Percentiles rank a stretch among this genome's conserved stretches.
Conservation (phyloP, 805 yeast genomes). For the Cyberlindnera japonica region DNA sequence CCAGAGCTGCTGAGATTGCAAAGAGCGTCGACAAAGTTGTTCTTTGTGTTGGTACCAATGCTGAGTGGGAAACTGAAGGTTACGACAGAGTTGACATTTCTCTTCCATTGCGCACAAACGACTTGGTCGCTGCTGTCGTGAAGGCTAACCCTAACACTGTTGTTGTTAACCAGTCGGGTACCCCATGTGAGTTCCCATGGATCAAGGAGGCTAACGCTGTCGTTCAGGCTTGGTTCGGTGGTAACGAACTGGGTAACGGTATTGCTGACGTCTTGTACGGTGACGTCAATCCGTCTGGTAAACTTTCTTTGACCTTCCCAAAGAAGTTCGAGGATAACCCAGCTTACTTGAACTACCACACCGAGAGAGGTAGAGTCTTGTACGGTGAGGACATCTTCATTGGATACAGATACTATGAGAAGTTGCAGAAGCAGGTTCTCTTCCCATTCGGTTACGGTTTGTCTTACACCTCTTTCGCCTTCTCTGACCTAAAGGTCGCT, state of each 20-base stretch:
- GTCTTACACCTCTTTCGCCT: constrained; percentile 51
- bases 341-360: constrained; percentile 46
- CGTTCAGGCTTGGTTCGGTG: constrained; percentile 58
- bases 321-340: constrained; percentile 50
- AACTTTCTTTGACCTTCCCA: constrained; percentile 55
- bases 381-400: constrained; percentile 67
- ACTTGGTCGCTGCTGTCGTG: constrained; percentile 43
- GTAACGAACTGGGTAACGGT: constrained; percentile 55
- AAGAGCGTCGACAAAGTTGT: constrained; percentile 49
- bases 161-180: constrained; percentile 57
- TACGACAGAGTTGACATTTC: constrained; percentile 50
- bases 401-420: constrained; percentile 61
- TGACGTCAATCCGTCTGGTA: constrained; percentile 58
- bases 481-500: constrained; percentile 35
- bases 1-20: constrained; percentile 47
- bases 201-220: constrained; percentile 38
- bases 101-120: constrained; percentile 47
- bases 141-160: constrained; percentile 49
- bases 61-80: constrained; percentile 62
- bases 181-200: constrained; percentile 63
- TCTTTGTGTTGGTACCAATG: constrained; percentile 47
- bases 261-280: constrained; percentile 61
- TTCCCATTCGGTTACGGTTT: constrained; percentile 64
- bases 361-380: constrained; percentile 49
- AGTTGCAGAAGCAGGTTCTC: constrained; percentile 41